These are phyloP conservation scores for Oenanthe javanica DNA, from an alignment of 140 eudicot genomes.

Conservation along the genomic window DNA sequence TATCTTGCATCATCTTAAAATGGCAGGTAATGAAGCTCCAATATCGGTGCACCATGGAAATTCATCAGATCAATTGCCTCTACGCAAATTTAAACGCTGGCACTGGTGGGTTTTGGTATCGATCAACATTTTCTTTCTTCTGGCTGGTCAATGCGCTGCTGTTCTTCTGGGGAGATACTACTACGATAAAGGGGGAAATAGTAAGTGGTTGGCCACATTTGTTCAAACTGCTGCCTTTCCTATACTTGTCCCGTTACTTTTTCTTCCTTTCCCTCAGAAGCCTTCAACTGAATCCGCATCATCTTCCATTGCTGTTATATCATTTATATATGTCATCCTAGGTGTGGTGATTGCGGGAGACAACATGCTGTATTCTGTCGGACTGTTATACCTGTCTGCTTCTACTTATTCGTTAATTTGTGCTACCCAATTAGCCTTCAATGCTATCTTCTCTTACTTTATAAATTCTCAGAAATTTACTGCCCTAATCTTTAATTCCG, in stretches of 20 bases:
- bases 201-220: constrained; percentile 82
- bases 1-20: not conserved
- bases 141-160: constrained; percentile 80
- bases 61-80: constrained; percentile 18
- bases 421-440: constrained; percentile 79
- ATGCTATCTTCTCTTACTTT: constrained; percentile 66
- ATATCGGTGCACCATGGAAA: constrained; percentile 20
- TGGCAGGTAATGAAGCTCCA: constrained; percentile 43
- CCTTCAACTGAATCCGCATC: constrained; percentile 23
- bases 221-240: constrained; percentile 92
- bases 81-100: constrained; percentile 41
- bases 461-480: constrained; percentile 81
- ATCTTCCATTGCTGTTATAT: constrained; percentile 14
- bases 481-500: constrained; percentile 56
- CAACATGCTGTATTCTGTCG: constrained; percentile 80
- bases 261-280: constrained; percentile 35
- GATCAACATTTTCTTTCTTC: constrained; percentile 54
- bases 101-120: constrained; percentile 77
- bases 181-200: constrained; percentile 82
- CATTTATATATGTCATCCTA: constrained; percentile 34
- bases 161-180: constrained; percentile 84
- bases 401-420: constrained; percentile 91
- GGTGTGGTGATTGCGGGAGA: constrained; percentile 73
- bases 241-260: constrained; percentile 54
- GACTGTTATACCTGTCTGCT: constrained; percentile 75